Conservation (phyloP, 208 protist species). For the Crithidia acanthocephali region DNA sequence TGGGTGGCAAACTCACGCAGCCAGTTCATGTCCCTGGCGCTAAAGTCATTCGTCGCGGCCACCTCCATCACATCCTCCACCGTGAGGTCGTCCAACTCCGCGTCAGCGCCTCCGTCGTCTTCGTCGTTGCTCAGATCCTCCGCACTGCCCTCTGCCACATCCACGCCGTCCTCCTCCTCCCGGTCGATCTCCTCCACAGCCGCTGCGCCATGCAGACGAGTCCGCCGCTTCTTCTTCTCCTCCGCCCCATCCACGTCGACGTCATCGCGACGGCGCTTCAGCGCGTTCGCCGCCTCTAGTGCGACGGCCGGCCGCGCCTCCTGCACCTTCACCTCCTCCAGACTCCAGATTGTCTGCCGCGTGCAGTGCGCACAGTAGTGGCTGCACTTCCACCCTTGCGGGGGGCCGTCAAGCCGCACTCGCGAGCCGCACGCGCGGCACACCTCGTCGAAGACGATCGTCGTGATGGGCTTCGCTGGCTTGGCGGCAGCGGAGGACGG, state of each 20-base stretch:
- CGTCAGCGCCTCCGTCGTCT: too few species aligned
- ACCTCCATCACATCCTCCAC: conserved; percentile 82
- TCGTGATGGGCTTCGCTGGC: background rate
- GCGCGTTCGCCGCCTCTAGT: conserved; percentile 2
- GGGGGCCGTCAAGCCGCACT: conserved; percentile 43
- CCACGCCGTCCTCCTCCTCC: conserved; percentile 19
- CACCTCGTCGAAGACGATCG: conserved; percentile 50
- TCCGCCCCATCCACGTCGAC: conserved; percentile 1
- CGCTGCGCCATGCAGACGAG: background rate
- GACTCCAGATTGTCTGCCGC: conserved; percentile 73
- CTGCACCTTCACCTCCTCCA: conserved; percentile 44
- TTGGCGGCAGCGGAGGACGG: background rate
- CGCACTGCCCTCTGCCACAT: too few species aligned
- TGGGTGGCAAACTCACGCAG: conserved; percentile 62
- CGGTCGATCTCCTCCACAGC: conserved; percentile 36
- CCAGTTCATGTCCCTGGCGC: conserved; percentile 72
- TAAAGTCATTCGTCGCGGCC: conserved; percentile 79
- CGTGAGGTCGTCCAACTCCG: conserved; percentile 59
- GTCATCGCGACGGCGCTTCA: conserved; percentile 16
- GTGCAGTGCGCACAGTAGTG: conserved; percentile 70
- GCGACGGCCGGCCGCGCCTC: background rate
- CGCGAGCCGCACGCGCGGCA: conserved; percentile 68
- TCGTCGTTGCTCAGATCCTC: background rate
- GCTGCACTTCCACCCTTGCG: conserved; percentile 73
- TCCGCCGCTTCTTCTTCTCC: background rate